A percentile compares a stretch with the other conserved stretches of the same genome.
These are phyloP conservation scores for Polyporus tsugae DNA, from an alignment of 1,284 basidiomycete species.

Conservation along the genomic window DNA sequence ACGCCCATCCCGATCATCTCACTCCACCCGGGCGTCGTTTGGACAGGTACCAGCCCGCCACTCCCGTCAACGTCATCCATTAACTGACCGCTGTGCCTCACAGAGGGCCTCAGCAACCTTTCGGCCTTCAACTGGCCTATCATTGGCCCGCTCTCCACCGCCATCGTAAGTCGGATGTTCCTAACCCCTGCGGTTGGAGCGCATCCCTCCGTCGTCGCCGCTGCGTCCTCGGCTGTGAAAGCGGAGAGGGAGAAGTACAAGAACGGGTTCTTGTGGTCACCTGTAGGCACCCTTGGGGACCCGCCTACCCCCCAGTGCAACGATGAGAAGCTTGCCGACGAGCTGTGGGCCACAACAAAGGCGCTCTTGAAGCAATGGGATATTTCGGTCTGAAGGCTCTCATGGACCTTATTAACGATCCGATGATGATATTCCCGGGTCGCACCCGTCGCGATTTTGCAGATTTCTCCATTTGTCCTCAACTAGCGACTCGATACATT, in stretches of 20 bases:
- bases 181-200: constrained; percentile 44
- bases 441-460: too few species aligned
- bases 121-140: constrained; percentile 8
- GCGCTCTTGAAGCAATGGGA: constrained; percentile 37
- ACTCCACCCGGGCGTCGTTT: constrained; percentile 50
- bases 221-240: constrained; percentile 47
- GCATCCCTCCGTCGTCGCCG: constrained; percentile 55
- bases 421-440: neutral
- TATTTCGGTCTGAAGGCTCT: constrained; percentile 9
- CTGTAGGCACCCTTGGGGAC: constrained; percentile 45
- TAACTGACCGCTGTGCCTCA: neutral
- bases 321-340: constrained; percentile 51
- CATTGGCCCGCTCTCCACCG: constrained; percentile 21
- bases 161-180: constrained; percentile 29
- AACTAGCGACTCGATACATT: neutral
- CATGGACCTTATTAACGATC: neutral
- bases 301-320: constrained; percentile 42
- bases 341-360: constrained; percentile 55
- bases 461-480: too few species aligned
- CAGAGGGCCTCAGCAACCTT: neutral
- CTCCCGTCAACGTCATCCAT: neutral
- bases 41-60: constrained; percentile 44
- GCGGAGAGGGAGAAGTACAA: constrained; percentile 51
- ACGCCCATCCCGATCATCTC: constrained; percentile 44
- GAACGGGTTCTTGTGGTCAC: constrained; percentile 51